These are phyloP conservation scores for Ganoderma resinaceum DNA, from an alignment of 1,284 basidiomycete species.

Conservation along the genomic window DNA sequence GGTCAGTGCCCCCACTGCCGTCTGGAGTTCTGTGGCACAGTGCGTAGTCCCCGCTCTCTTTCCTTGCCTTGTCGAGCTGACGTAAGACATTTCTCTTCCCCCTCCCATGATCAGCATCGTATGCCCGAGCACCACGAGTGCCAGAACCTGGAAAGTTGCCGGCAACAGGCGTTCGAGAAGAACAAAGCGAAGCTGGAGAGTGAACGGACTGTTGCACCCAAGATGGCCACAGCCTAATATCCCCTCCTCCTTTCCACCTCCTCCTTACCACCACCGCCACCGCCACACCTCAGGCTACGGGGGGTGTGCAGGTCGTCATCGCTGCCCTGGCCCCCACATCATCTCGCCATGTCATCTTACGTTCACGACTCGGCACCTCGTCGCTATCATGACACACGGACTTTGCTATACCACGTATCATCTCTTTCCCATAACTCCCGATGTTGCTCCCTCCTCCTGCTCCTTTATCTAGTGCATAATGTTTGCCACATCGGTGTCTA, in stretches of 20 bases:
- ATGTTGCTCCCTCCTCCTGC: slow-evolving; percentile 25
- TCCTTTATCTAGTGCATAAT: slow-evolving; percentile 20
- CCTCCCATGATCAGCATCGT: slow-evolving; percentile 63
- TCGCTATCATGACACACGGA: slow-evolving; percentile 38
- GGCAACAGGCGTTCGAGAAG: slow-evolving; percentile 83
- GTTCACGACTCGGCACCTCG: slow-evolving; percentile 31
- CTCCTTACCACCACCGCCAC: slow-evolving; percentile 17
- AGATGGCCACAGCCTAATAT: slow-evolving; percentile 79
- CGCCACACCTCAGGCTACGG: too few species aligned
- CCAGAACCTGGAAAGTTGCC: slow-evolving; percentile 79
- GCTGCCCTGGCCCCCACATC: slow-evolving; percentile 18
- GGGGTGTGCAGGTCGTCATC: slow-evolving; percentile 29
- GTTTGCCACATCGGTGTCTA: slow-evolving; percentile 32
- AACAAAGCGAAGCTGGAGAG: slow-evolving; percentile 88
- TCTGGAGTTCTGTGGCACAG: slow-evolving; percentile 76
- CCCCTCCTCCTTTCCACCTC: slow-evolving; percentile 23
- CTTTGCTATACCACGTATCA: slow-evolving; percentile 39
- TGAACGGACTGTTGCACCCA: slow-evolving; percentile 84
- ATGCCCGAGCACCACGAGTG: slow-evolving; percentile 85
- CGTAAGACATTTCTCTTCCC: background rate
- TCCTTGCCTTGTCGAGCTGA: background rate
- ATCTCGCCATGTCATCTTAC: slow-evolving; percentile 28
- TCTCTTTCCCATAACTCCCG: slow-evolving; percentile 31
- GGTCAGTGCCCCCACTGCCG: slow-evolving; percentile 84
- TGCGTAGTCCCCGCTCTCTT: slow-evolving; percentile 48